Evolutionary conservation across 2,329 filamentous ascomycete species (phyloP).

Genomic region (Colletotrichum filicis): DNA sequence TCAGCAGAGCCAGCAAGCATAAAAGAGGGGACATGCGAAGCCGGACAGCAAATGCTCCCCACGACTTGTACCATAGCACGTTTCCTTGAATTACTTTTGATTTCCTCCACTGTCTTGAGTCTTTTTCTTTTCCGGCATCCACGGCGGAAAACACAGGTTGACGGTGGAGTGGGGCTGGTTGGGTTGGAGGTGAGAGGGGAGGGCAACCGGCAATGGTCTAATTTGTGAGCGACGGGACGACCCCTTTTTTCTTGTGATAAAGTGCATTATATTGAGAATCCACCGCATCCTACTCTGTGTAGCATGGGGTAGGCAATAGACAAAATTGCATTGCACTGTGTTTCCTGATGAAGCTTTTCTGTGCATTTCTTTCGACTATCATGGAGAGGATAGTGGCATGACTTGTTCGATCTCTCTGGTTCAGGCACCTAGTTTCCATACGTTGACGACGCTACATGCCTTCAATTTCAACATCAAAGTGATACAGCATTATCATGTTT

Average conservation of each 20-base stretch:
- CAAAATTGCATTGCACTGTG: neutral
- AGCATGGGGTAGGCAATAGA: constrained; percentile 29
- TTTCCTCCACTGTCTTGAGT: neutral
- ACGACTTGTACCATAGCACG: constrained; percentile 23
- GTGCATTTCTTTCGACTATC: neutral
- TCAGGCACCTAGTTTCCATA: too few relatives aligned
- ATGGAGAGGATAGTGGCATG: neutral
- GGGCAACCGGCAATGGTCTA: constrained; percentile 21
- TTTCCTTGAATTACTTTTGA: neutral
- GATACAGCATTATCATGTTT: too few relatives aligned
- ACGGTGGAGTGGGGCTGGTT: neutral
- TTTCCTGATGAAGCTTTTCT: neutral
- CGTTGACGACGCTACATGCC: too few relatives aligned
- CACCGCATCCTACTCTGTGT: constrained; percentile 18
- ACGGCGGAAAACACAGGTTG: constrained; percentile 1
- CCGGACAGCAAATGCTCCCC: neutral
- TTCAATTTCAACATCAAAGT: too few relatives aligned
- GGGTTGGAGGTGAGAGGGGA: neutral
- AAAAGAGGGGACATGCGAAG: neutral
- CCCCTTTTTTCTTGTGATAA: constrained; percentile 28
- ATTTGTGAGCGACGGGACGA: constrained; percentile 20
- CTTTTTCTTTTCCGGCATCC: neutral
- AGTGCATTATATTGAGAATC: constrained; percentile 22
- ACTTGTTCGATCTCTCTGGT: neutral
- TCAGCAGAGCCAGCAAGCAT: constrained; percentile 53